These are phyloP conservation scores for Rubia tinctorum DNA, from an alignment of 305 asterid species.

Conservation along the genomic window DNA sequence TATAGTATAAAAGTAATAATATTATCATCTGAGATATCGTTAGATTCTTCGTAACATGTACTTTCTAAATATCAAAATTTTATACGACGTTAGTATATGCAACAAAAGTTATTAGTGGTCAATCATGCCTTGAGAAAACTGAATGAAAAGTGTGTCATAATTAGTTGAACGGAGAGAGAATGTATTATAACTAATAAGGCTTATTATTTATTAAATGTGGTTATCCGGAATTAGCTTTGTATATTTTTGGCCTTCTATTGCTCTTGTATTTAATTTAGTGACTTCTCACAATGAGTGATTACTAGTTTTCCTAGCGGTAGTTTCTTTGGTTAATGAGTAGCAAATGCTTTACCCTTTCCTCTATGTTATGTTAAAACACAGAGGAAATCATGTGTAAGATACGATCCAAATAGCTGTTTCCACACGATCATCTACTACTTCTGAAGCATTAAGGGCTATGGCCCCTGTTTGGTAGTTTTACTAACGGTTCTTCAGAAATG, in stretches of 20 bases:
- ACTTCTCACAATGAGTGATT: background rate
- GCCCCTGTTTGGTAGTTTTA: background rate
- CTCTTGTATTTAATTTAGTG: background rate
- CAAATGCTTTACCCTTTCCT: background rate
- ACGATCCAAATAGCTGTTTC: background rate
- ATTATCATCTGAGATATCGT: no score
- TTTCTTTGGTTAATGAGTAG: background rate
- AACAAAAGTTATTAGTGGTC: no score
- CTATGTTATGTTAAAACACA: background rate
- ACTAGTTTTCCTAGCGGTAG: background rate
- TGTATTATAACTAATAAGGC: background rate
- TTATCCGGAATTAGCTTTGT: background rate
- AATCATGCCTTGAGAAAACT: no score
- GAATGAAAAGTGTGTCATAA: no score
- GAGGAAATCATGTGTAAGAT: background rate
- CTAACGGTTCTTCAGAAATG: background rate
- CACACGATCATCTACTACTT: background rate
- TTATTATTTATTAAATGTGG: slow-evolving; percentile 1
- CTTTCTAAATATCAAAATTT: no score
- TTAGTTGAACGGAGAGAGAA: no score
- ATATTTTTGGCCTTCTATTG: background rate
- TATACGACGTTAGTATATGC: no score
- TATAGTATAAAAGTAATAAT: no score
- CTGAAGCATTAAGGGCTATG: background rate
- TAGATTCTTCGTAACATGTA: no score